These are phyloP conservation scores for Mycena alexandri DNA, from an alignment of 768 basidiomycete species.

Conservation along the genomic window DNA sequence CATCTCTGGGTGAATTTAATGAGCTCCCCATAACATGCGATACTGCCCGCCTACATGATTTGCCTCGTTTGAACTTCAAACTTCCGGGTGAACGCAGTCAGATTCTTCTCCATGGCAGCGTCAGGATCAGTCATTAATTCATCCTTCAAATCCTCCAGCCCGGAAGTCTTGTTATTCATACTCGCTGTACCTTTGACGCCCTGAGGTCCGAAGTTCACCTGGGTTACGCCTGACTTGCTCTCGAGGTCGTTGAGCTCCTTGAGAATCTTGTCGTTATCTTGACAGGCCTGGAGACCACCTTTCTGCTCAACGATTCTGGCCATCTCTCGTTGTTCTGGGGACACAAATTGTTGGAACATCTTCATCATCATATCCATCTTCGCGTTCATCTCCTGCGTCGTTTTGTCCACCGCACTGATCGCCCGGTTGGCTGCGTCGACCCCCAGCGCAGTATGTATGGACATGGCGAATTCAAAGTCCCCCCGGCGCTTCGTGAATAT, in stretches of 20 bases:
- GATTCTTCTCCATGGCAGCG: constrained; percentile 45
- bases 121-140: constrained; percentile 46
- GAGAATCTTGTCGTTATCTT: constrained; percentile 35
- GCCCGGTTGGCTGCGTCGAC: constrained; percentile 41
- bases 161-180: constrained; percentile 18
- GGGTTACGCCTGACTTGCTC: constrained; percentile 12
- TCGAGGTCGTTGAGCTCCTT: constrained; percentile 36
- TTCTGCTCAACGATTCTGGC: constrained; percentile 38
- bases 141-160: constrained; percentile 36
- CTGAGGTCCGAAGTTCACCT: constrained; percentile 29
- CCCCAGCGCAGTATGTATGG: constrained; percentile 45
- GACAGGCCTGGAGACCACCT: constrained; percentile 39
- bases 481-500: constrained; percentile 45
- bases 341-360: constrained; percentile 41
- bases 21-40: too few species aligned
- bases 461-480: constrained; percentile 47
- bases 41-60: constrained; percentile 32
- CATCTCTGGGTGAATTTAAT: constrained; percentile 35
- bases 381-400: constrained; percentile 34
- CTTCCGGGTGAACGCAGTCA: constrained; percentile 49
- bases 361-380: constrained; percentile 43
- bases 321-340: constrained; percentile 43
- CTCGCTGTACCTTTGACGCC: constrained; percentile 28
- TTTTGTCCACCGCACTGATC: constrained; percentile 36
- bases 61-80: constrained; percentile 49